Evolutionary conservation across 148 eudicot genomes (phyloP), one percentile per base, ranked within the genome.

Genomic region (Rheum nobile): DNA sequence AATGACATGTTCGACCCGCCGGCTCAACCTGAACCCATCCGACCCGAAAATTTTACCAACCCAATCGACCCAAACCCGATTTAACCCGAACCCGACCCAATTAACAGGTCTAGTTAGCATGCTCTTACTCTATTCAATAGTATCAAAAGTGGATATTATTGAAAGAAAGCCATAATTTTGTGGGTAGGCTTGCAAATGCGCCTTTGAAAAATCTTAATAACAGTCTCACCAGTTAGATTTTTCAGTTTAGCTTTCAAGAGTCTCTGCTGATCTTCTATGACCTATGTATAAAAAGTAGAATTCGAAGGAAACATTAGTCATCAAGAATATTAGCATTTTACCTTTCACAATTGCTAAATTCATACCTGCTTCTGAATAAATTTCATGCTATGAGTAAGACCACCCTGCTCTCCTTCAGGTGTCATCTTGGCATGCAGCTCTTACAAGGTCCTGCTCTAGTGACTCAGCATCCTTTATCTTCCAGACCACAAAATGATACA

Each of bases 351-450:
- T 31, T 41, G 6, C 19, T 34, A 28, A 54, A 7, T 68, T 17
- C 31, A n/a, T 71, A 92, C 99, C 97, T 95, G 99, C 72, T 83
- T 92, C 87, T 90, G 93, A 70, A 95, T 82, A 76, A 97, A 96
- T 83, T 88, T 90, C 99, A 95, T 87, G 77, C 88, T 94, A 86
- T 92, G 92, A 32, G 96, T 87, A 76, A 95, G 90, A 86, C 75
- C 67, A 78, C 74, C 80, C 44, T 69, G 74, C 73, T 80, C 83
- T 78, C 99, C 96, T 39, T 71, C 81, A 41, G 89, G 85, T 32
- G 91, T 86, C 77, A 92, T 41, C 86, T 92, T 91, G 94, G 84
- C 97, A 95, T 57, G 99, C 99, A 78, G 96, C 93, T 77, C 90
- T 88, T 69, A 95, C 97, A 84, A 95, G 81, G 86, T 95, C 99